A percentile compares a stretch with the other conserved stretches of the same genome.
Evolutionary conservation across 139 green algal species (phyloP).

Genomic region (Mychonastes homosphaera): DNA sequence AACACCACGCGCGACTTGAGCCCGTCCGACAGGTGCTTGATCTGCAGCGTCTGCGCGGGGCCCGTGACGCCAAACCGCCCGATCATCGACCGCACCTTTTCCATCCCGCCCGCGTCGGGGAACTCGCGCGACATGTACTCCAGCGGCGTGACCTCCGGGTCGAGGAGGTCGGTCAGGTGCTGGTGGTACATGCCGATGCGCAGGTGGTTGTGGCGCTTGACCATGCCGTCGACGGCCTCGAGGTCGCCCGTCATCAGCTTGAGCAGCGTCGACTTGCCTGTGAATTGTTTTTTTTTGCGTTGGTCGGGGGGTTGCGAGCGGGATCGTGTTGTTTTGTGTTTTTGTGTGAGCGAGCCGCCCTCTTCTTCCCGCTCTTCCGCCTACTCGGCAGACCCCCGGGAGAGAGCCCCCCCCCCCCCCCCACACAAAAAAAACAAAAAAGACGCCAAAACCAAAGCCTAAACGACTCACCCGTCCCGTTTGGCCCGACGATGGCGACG

Average conservation of each 20-base stretch:
- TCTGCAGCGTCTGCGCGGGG: conserved; percentile 56
- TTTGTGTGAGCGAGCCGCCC: no score
- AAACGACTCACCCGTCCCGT: conserved; percentile 37
- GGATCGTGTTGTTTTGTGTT: no score
- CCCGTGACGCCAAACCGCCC: conserved; percentile 70
- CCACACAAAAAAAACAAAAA: neutral
- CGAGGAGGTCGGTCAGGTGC: conserved; percentile 64
- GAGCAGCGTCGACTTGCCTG: conserved; percentile 94
- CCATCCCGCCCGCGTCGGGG: conserved; percentile 31
- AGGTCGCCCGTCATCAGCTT: conserved; percentile 95
- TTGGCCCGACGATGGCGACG: conserved; percentile 88
- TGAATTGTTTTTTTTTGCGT: no score
- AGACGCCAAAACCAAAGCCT: neutral
- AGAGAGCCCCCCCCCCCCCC: no score
- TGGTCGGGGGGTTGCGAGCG: no score
- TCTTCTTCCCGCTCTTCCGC: no score
- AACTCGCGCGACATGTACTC: conserved; percentile 69
- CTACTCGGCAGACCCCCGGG: no score
- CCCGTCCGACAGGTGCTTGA: conserved; percentile 79
- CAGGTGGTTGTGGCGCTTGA: conserved; percentile 92
- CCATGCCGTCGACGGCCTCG: conserved; percentile 76
- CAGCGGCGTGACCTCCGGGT: conserved; percentile 55
- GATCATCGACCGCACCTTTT: conserved; percentile 61
- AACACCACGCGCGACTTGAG: conserved; percentile 86
- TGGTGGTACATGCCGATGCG: conserved; percentile 80